phyloP scores from a whole-genome alignment of 352 stramenopile species.

The Globisporangium rhizosaccharum region DNA sequence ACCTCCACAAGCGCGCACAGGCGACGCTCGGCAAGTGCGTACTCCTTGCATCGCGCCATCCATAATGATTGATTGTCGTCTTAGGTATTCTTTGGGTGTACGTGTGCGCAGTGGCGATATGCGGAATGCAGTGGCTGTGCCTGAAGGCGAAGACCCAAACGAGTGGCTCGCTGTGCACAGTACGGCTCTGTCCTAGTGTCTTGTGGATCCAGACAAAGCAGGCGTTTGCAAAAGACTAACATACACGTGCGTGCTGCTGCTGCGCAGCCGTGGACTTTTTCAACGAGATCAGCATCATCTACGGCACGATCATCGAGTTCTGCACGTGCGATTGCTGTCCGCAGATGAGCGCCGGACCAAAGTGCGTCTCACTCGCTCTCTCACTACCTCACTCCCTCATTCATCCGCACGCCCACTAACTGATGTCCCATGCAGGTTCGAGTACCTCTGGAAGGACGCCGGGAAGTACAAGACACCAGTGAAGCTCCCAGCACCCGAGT shows the following conservation, averaged over 20 bases:
- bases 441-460: constrained; percentile 87
- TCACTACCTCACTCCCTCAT: neutral
- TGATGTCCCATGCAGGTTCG: constrained; percentile 36
- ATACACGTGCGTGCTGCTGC: neutral
- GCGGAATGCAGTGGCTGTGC: constrained; percentile 51
- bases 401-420: too few species aligned
- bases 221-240: neutral
- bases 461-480: constrained; percentile 66
- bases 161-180: constrained; percentile 92
- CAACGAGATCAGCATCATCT: constrained; percentile 92
- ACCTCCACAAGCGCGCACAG: constrained; percentile 79
- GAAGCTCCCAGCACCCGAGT: constrained; percentile 78
- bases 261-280: constrained; percentile 90
- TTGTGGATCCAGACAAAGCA: too few species aligned
- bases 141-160: constrained; percentile 82
- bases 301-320: constrained; percentile 86
- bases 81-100: neutral
- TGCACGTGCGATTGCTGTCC: constrained; percentile 61
- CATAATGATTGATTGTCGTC: neutral
- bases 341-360: constrained; percentile 70
- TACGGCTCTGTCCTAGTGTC: constrained; percentile 16
- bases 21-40: constrained; percentile 77
- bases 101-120: constrained; percentile 46
- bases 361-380: constrained; percentile 20
- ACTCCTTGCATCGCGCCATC: neutral